Conservation (phyloP, 345 rosid genomes). For the Populus nigra region DNA sequence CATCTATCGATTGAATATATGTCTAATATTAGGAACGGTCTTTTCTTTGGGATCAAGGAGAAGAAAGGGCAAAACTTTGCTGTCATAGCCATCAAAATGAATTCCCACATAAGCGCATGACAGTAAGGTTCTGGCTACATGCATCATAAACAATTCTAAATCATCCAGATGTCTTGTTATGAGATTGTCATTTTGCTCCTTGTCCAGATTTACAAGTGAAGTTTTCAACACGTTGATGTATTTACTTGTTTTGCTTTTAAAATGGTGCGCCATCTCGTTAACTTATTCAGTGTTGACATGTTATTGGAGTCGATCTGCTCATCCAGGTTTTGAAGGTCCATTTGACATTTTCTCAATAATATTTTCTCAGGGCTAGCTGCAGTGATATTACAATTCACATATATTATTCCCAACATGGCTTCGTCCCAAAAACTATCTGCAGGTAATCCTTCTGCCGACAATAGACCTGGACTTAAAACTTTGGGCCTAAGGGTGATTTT, state of each 20-base stretch:
- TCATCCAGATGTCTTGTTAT: neutral
- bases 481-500: too few relatives aligned
- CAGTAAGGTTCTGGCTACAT: neutral
- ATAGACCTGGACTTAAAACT: too few relatives aligned
- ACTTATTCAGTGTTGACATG: neutral
- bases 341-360: neutral
- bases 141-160: neutral
- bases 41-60: neutral
- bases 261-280: neutral
- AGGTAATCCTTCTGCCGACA: neutral
- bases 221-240: neutral
- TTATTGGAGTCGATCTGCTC: neutral
- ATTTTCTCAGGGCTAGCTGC: too few relatives aligned
- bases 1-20: neutral
- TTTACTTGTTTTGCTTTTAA: neutral
- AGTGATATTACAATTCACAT: too few relatives aligned
- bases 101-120: slow-evolving; percentile 15
- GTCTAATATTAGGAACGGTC: neutral
- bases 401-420: too few relatives aligned
- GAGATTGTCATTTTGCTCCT: slow-evolving; percentile 11
- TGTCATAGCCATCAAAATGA: neutral
- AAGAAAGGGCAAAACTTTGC: neutral
- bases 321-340: neutral
- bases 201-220: slow-evolving; percentile 9
- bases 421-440: too few relatives aligned